A percentile compares a stretch with the other conserved stretches of the same genome.
phyloP scores from a whole-genome alignment of 345 rosid species.

The Angophora floribunda region DNA sequence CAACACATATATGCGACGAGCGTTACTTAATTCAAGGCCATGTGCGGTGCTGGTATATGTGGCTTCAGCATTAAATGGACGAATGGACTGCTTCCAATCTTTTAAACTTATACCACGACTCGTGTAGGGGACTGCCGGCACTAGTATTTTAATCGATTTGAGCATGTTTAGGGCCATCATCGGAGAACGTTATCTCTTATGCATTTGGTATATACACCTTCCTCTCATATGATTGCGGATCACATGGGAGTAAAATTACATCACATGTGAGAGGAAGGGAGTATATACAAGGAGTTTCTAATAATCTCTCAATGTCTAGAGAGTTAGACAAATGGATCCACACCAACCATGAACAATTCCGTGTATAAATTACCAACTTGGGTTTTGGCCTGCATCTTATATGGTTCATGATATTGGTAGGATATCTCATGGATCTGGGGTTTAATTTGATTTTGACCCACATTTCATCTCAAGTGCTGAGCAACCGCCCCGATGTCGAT shows the following conservation, averaged over 20 bases:
- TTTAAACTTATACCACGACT: neutral
- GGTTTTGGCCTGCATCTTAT: neutral
- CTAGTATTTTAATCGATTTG: neutral
- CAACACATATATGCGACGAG: slow-evolving; percentile 7
- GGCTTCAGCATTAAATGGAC: neutral
- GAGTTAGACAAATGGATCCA: neutral
- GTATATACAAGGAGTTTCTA: neutral
- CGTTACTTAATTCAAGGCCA: slow-evolving; percentile 3
- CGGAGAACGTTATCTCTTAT: neutral
- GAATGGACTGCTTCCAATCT: neutral
- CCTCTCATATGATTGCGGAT: neutral
- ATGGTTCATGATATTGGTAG: neutral
- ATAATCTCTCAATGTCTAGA: neutral
- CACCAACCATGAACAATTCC: neutral
- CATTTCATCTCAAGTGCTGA: neutral
- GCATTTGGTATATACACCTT: neutral
- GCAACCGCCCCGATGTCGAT: neutral
- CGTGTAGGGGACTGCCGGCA: neutral
- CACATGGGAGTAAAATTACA: neutral
- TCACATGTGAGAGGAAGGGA: neutral
- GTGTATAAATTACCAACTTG: neutral
- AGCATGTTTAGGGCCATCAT: neutral
- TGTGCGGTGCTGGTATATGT: neutral
- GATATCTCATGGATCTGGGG: neutral
- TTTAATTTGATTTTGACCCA: neutral